These are phyloP conservation scores for Clonostachys chloroleuca DNA, from an alignment of 2,329 filamentous ascomycete genomes.

Conservation along the genomic window DNA sequence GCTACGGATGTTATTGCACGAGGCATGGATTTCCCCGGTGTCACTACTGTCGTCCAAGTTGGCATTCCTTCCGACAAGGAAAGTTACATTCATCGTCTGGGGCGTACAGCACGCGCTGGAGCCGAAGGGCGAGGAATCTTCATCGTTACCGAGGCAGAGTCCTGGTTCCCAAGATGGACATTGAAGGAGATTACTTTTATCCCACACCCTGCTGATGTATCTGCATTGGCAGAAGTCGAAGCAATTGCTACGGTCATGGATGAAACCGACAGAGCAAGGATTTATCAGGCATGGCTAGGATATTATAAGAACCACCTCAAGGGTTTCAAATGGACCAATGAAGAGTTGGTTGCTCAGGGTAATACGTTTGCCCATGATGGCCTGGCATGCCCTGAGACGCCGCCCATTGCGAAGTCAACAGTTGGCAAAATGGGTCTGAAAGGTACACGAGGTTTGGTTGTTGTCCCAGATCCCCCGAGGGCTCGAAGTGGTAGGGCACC, in stretches of 20 bases:
- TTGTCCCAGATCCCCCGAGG: conserved; percentile 36
- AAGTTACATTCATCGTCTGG: conserved; percentile 93
- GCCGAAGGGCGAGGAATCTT: conserved; percentile 84
- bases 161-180: conserved; percentile 66
- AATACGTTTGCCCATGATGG: conserved; percentile 45
- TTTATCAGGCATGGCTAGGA: conserved; percentile 54
- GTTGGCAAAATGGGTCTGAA: conserved; percentile 55
- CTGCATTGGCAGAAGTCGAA: conserved; percentile 21
- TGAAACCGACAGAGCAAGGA: conserved; percentile 35
- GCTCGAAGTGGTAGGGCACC: conserved; percentile 1
- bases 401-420: conserved; percentile 37
- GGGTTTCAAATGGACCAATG: conserved; percentile 32
- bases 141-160: conserved; percentile 88
- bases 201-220: conserved; percentile 7
- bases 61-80: conserved; percentile 88
- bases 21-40: conserved; percentile 87
- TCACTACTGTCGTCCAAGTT: conserved; percentile 95
- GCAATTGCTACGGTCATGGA: conserved; percentile 35
- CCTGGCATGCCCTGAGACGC: conserved; percentile 40
- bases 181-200: conserved; percentile 51
- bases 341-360: conserved; percentile 41
- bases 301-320: conserved; percentile 49
- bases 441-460: conserved; percentile 41
- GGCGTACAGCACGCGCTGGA: conserved; percentile 81
- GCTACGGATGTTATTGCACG: conserved; percentile 95